phyloP scores from a whole-genome alignment of 176 grass and related monocot genomes.

The Leersia perrieri region DNA sequence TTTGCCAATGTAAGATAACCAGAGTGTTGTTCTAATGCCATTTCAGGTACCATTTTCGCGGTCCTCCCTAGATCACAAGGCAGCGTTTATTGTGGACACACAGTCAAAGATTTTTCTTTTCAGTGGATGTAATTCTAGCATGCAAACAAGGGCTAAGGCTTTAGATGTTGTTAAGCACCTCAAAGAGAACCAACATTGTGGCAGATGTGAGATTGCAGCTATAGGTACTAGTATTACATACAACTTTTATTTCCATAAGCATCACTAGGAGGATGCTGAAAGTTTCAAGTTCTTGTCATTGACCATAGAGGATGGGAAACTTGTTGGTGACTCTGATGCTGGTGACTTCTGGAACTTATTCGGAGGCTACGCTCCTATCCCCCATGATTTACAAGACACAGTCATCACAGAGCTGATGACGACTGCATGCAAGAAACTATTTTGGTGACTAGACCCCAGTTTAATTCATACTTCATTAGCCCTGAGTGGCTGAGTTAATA shows the following conservation, averaged over 20 bases:
- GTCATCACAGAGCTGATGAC: background rate
- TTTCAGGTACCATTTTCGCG: conserved; percentile 58
- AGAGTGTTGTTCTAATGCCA: conserved; percentile 2
- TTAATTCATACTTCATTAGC: conserved; percentile 18
- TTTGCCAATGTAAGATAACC: background rate
- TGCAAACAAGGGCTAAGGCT: conserved; percentile 75
- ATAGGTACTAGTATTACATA: conserved; percentile 52
- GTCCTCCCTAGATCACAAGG: conserved; percentile 66
- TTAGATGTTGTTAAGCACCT: conserved; percentile 83
- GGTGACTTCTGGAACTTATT: conserved; percentile 83
- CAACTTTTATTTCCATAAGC: background rate
- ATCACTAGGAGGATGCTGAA: conserved; percentile 6
- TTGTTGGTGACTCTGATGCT: conserved; percentile 78
- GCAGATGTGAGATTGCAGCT: conserved; percentile 63
- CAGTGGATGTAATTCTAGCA: conserved; percentile 70
- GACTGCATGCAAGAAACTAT: conserved; percentile 43
- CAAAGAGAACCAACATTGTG: conserved; percentile 61
- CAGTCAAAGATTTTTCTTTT: conserved; percentile 72
- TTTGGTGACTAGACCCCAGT: conserved; percentile 41
- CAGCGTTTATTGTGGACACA: conserved; percentile 76
- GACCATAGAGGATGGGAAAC: conserved; percentile 67
- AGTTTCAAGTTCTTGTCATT: background rate
- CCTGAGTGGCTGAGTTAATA: conserved; percentile 12
- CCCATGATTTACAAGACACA: conserved; percentile 41
- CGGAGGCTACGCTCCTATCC: conserved; percentile 77